Base-by-base conservation (phyloP, 805 yeast species). In the Teunomyces lycoperdinae region DNA sequence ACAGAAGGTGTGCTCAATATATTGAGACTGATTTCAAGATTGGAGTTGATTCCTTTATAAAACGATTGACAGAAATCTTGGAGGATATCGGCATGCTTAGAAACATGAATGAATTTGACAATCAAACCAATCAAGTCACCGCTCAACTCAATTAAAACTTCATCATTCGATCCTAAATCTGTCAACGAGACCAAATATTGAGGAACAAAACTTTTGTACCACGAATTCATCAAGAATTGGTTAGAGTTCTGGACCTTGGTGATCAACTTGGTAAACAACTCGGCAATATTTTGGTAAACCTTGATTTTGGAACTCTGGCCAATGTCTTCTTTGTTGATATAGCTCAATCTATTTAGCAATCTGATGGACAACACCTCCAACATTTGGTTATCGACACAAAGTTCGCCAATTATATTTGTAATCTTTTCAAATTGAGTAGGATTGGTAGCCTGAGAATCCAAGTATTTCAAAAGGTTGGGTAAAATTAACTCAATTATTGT, bases 11-110 rank as follows among this genome's bases (percentile, higher is more conserved):
- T 33, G 1, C 54, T 55, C 2, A 66, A 43, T 1, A 74, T 45
- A 20, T 60, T 53, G 3, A 58, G 17, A 16, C 41, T 52, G 38
- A 50, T 45, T 42, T 17, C 49, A 34, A 45, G 24, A 9, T 55
- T 52, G 11, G 54, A 51, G 3, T 44, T 28, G 1, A 50, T 9
- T 9, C 38, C 45, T 47, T 45, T 24, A 30, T 26, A 42, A 48
- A 83, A 81, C 3, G 73, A 30, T 0, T 52, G 46, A 9, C 66
- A 55, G 24, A 73, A 64, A 10, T 71, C 73, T 34, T 70, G 59
- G 6, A 81, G 52, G 7, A 82, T 59, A 1, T 52, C 53, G 52
- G 77, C 81, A 54, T 85, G 89, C 14, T 69, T 66, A 3, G 64
- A 28, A 14, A 52, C 51, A 44, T 76, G 77, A 27, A 67, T 61